Conservation (phyloP, 1,139 yeast genomes). For the Candida tropicalis region DNA sequence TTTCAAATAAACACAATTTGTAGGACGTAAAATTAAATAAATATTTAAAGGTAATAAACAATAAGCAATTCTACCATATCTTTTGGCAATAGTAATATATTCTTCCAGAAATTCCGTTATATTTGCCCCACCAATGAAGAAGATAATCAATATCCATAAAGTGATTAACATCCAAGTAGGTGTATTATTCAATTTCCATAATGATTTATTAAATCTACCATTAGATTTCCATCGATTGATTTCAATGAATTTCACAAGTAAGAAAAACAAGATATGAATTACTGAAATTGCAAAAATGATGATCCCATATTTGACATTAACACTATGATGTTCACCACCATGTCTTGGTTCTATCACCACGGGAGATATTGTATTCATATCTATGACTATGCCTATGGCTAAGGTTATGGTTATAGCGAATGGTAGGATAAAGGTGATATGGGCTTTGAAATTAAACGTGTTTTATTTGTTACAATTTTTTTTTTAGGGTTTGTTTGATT, state of each 20-base stretch:
- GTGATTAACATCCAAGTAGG: slow-evolving; percentile 32
- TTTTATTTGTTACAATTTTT: too few relatives aligned
- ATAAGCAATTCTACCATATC: slow-evolving; percentile 64
- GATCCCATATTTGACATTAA: slow-evolving; percentile 54
- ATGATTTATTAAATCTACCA: slow-evolving; percentile 21
- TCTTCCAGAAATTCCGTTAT: slow-evolving; percentile 25
- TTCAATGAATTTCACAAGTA: slow-evolving; percentile 12
- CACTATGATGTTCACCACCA: slow-evolving; percentile 29
- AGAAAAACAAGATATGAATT: slow-evolving; percentile 21
- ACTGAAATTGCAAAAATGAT: slow-evolving; percentile 38
- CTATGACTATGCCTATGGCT: too few relatives aligned
- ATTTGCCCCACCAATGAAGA: slow-evolving; percentile 24
- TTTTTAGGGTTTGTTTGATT: too few relatives aligned
- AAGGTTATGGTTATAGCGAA: too few relatives aligned
- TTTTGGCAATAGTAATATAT: slow-evolving; percentile 29
- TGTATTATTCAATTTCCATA: slow-evolving; percentile 20
- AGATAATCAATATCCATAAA: slow-evolving; percentile 34
- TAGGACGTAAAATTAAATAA: slow-evolving; percentile 61
- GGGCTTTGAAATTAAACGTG: too few relatives aligned
- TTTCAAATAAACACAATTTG: slow-evolving; percentile 39
- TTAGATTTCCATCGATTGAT: slow-evolving; percentile 25
- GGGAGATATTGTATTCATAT: not conserved
- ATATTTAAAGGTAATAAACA: slow-evolving; percentile 67
- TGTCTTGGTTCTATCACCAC: slow-evolving; percentile 26
- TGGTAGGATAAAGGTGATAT: not conserved